Percentiles rank a stretch among this genome's conserved stretches.
These are phyloP conservation scores for Arthrinium phaeospermum DNA, from an alignment of 2,329 filamentous ascomycete species.

Conservation along the genomic window DNA sequence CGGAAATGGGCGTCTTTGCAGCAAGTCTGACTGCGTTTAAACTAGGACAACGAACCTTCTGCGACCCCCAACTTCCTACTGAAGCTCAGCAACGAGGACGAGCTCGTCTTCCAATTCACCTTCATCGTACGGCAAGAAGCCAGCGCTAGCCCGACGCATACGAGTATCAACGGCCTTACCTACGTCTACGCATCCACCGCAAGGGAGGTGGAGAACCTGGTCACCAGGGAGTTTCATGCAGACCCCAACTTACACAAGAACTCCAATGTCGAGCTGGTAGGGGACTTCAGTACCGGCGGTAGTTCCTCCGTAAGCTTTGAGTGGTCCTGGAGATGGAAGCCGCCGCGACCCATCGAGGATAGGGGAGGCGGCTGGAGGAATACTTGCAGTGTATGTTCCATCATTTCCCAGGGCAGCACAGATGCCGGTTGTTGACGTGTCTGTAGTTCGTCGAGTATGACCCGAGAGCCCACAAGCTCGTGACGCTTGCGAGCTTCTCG, in stretches of 20 bases:
- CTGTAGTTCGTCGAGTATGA: constrained; percentile 93
- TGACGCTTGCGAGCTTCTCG: constrained; percentile 89
- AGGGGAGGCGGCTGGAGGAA: constrained; percentile 93
- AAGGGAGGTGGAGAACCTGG: constrained; percentile 89
- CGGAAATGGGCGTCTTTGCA: not conserved
- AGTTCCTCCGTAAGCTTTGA: constrained; percentile 84
- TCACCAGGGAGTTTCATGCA: constrained; percentile 94
- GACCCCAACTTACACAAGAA: constrained; percentile 98
- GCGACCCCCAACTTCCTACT: constrained; percentile 77
- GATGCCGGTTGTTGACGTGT: constrained; percentile 33
- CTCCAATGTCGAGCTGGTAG: constrained; percentile 92
- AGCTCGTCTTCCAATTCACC: constrained; percentile 90
- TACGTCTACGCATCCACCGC: constrained; percentile 88
- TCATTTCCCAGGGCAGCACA: not conserved
- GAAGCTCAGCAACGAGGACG: constrained; percentile 88
- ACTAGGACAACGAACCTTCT: constrained; percentile 76
- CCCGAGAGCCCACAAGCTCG: constrained; percentile 84
- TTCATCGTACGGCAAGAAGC: constrained; percentile 75
- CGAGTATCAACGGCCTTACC: constrained; percentile 84
- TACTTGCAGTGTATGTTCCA: constrained; percentile 74
- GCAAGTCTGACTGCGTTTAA: constrained; percentile 26
- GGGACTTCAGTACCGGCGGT: constrained; percentile 86
- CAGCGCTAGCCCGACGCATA: constrained; percentile 62
- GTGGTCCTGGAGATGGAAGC: constrained; percentile 97
- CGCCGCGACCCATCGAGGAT: constrained; percentile 82